These are phyloP conservation scores for Epichloe gansuensis DNA, from an alignment of 2,329 filamentous ascomycete species.

Conservation along the genomic window DNA sequence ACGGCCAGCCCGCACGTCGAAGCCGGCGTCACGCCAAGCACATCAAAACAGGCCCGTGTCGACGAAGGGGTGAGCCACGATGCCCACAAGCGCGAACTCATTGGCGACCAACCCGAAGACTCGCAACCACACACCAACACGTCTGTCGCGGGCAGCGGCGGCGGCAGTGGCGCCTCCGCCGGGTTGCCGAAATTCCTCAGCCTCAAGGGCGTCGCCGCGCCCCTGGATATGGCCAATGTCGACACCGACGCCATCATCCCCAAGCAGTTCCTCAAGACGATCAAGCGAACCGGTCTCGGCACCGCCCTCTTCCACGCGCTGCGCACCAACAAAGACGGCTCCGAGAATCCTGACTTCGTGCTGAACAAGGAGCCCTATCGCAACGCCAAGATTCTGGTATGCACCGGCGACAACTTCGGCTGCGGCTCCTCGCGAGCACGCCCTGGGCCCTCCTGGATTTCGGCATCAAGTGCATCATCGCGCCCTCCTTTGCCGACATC, in stretches of 20 bases:
- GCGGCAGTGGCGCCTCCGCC: conserved; percentile 28
- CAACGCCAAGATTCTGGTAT: conserved; percentile 75
- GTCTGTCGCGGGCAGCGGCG: conserved; percentile 23
- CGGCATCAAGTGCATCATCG: conserved; percentile 87
- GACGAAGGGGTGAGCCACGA: conserved; percentile 42
- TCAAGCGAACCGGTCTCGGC: conserved; percentile 92
- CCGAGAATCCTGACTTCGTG: conserved; percentile 69
- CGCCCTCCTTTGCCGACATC: conserved; percentile 63
- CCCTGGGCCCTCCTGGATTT: conserved; percentile 96
- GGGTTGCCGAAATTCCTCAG: conserved; percentile 77
- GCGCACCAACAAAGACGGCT: conserved; percentile 62
- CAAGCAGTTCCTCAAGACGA: conserved; percentile 98
- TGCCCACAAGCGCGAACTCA: conserved; percentile 39
- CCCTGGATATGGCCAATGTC: conserved; percentile 77
- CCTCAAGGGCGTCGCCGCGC: conserved; percentile 78
- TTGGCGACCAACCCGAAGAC: conserved; percentile 51
- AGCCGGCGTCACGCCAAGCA: conserved; percentile 30
- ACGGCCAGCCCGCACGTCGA: conserved; percentile 47
- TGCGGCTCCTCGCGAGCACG: conserved; percentile 88
- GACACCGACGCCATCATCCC: conserved; percentile 99
- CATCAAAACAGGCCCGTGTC: conserved; percentile 32
- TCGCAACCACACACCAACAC: conserved; percentile 53
- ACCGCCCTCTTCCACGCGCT: conserved; percentile 76
- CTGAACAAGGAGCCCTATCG: conserved; percentile 86
- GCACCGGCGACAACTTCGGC: conserved; percentile 88